Evolutionary conservation across 257 asterid species (phyloP).

Genomic region (Rauvolfia tetraphylla): DNA sequence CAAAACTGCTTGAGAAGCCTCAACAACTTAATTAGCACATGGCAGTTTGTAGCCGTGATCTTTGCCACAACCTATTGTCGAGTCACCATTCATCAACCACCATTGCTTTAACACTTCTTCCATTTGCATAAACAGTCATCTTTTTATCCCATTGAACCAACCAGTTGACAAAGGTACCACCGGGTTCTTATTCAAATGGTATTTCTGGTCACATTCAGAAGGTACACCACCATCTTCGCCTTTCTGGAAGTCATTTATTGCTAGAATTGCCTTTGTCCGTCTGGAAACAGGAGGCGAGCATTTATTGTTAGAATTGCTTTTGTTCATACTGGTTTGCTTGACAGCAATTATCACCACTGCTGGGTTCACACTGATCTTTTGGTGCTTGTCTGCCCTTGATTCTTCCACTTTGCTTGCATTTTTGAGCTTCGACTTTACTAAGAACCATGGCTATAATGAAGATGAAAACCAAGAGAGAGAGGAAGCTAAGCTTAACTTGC

Average conservation of each 20-base stretch:
- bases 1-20: slow-evolving; percentile 39
- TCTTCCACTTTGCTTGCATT: slow-evolving; percentile 23
- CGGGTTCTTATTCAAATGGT: slow-evolving; percentile 21
- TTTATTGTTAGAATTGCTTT: slow-evolving; percentile 6
- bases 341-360: slow-evolving; percentile 8
- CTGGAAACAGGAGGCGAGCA: slow-evolving; percentile 24
- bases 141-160: slow-evolving; percentile 19
- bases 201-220: slow-evolving; percentile 25
- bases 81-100: slow-evolving; percentile 37
- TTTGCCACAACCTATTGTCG: slow-evolving; percentile 13
- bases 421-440: slow-evolving; percentile 10
- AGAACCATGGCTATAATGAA: not conserved
- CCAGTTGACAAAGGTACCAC: slow-evolving; percentile 27
- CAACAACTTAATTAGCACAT: slow-evolving; percentile 30
- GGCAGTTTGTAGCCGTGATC: slow-evolving; percentile 28
- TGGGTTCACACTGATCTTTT: slow-evolving; percentile 5
- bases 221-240: slow-evolving; percentile 29
- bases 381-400: slow-evolving; percentile 20
- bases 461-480: not conserved
- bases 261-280: slow-evolving; percentile 20
- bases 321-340: slow-evolving; percentile 4
- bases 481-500: not conserved
- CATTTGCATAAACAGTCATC: slow-evolving; percentile 28
- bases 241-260: slow-evolving; percentile 19
- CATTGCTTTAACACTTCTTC: slow-evolving; percentile 20